phyloP scores from a whole-genome alignment of 441 rosid genomes.

The Gossypium trilobum region DNA sequence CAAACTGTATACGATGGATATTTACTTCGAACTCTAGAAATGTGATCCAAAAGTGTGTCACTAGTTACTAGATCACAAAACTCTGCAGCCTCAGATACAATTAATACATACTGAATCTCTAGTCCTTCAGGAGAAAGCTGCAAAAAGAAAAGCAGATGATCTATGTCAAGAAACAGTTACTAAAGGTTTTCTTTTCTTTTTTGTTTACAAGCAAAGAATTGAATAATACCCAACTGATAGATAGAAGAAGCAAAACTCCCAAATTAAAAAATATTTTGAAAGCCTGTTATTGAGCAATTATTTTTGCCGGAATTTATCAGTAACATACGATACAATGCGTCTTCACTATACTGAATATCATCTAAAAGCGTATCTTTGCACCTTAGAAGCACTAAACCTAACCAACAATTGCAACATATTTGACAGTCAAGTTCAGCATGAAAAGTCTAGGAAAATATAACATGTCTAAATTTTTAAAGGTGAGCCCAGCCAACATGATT shows the following conservation, averaged over 20 bases:
- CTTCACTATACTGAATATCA: background rate
- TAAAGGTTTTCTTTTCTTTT: background rate
- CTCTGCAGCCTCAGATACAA: constrained; percentile 77
- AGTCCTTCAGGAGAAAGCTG: constrained; percentile 50
- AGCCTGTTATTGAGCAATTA: background rate
- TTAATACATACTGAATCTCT: constrained; percentile 49
- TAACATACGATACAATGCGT: background rate
- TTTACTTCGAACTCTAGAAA: constrained; percentile 46
- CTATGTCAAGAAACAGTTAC: constrained; percentile 12
- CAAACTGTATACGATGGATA: constrained; percentile 78
- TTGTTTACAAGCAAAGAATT: background rate
- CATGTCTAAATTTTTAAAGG: background rate
- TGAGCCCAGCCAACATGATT: background rate
- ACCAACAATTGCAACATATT: background rate
- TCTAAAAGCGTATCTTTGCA: background rate
- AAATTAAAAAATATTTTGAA: background rate
- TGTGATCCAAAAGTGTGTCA: constrained; percentile 47
- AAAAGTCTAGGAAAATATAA: background rate
- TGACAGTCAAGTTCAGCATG: background rate
- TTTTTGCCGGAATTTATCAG: background rate
- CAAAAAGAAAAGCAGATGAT: constrained; percentile 23
- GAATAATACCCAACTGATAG: background rate
- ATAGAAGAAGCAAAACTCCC: background rate
- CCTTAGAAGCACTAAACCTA: background rate
- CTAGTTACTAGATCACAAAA: constrained; percentile 64